Evolutionary conservation across 441 rosid genomes (phyloP), one percentile per base, ranked within the genome.

Genomic region (Mallotus repandus): DNA sequence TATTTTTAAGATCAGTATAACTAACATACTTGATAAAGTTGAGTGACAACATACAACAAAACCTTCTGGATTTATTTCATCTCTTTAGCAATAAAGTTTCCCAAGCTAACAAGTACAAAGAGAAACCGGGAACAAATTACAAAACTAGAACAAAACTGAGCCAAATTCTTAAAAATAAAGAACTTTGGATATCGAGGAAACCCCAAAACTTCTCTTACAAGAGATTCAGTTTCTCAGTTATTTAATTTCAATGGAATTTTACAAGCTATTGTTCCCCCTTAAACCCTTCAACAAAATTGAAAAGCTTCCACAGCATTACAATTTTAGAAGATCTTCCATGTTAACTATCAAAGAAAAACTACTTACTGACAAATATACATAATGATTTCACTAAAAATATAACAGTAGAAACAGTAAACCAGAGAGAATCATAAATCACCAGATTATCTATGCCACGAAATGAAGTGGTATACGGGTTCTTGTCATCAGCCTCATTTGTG

Each of bases 361-460:
- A 19, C 25, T 0, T 55, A 70, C 56, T 7, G 15, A 58, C 5
- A 11, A 38, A 55, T 52, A 56, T 32, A 32, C 21, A 35, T 14
- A 29, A 38, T 55, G n/a, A 21, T 21, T 55, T 10, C 41, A 65
- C 45, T 25, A 38, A 41, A 29, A 9, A 9, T 18, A 25, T 55
- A 61, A 21, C 66, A 58, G 64, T 50, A 61, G 56, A 69, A 70
- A 18, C 43, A 45, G 62, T 46, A 48, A 50, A 49, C 22, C 19
- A 41, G 49, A 53, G 4, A 62, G 46, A 18, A 18, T 29, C 19
- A 38, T 29, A 69, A 78, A 70, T 77, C 71, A 85, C 99, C 96
- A 89, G 90, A 73, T 93, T 95, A 82, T 95, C 98, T 76, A 95
- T 91, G 68, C 98, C 99, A 78, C 97, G 97, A 72, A 95, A 95